Conservation (phyloP, 257 asterid species). For the Nicotiana noctiflora region DNA sequence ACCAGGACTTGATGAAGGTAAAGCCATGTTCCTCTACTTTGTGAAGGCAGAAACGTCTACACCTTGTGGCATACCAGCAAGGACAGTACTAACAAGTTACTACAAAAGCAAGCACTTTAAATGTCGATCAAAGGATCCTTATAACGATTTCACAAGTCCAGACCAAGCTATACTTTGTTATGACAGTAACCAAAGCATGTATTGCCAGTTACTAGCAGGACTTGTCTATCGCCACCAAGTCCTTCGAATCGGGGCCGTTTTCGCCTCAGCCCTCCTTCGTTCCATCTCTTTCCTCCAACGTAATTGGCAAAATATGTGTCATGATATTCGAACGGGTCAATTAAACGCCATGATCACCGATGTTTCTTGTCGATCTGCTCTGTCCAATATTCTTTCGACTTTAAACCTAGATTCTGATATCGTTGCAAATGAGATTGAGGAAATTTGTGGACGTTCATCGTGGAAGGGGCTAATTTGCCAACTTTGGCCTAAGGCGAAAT, state of each 20-base stretch:
- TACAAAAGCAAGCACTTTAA: constrained; percentile 63
- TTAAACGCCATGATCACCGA: constrained; percentile 41
- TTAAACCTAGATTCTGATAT: constrained; percentile 27
- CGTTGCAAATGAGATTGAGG: constrained; percentile 52
- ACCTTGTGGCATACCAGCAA: constrained; percentile 64
- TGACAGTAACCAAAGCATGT: constrained; percentile 76
- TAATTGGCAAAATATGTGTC: constrained; percentile 52
- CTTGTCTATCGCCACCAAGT: constrained; percentile 63
- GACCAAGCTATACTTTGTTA: constrained; percentile 56
- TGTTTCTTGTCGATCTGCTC: constrained; percentile 34
- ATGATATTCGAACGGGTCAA: constrained; percentile 46
- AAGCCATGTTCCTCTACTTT: constrained; percentile 76
- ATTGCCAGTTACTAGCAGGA: constrained; percentile 71
- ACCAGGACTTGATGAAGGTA: constrained; percentile 53
- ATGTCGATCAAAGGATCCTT: constrained; percentile 49
- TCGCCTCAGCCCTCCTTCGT: constrained; percentile 76
- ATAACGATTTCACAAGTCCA: constrained; percentile 67
- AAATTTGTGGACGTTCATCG: constrained; percentile 39
- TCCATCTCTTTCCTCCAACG: constrained; percentile 68
- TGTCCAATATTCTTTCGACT: constrained; percentile 24
- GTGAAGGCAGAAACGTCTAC: constrained; percentile 70
- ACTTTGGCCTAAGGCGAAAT: constrained; percentile 71
- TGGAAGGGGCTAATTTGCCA: constrained; percentile 67
- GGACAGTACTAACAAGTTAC: constrained; percentile 75
- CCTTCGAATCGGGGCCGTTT: constrained; percentile 77